Conservation (phyloP, 805 yeast species). For the Candida yuanshanica region DNA sequence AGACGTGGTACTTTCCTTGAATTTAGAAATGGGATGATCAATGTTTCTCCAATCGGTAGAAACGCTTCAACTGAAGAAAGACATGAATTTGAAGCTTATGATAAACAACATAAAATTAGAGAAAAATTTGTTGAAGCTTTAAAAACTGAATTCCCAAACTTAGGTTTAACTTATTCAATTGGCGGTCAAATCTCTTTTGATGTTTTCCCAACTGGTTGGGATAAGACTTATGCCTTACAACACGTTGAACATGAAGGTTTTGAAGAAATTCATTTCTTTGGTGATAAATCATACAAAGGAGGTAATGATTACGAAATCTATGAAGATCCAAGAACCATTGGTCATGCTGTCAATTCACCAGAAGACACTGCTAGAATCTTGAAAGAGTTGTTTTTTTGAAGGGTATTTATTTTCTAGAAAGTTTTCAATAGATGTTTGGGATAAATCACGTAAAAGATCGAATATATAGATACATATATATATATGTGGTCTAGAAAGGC, state of each 20-base stretch:
- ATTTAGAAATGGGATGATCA: conserved; percentile 99
- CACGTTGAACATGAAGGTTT: conserved; percentile 86
- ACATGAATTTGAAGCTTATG: conserved; percentile 84
- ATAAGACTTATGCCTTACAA: conserved; percentile 94
- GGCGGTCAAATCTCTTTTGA: conserved; percentile 99
- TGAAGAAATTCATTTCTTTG: conserved; percentile 90
- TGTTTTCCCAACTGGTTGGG: conserved; percentile 99
- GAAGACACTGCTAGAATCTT: conserved; percentile 82
- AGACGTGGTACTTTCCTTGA: conserved; percentile 99
- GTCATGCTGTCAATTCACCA: conserved; percentile 89
- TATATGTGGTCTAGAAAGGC: background rate
- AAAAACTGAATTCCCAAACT: conserved; percentile 75
- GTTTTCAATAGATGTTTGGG: background rate
- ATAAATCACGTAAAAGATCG: background rate
- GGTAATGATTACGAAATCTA: conserved; percentile 99
- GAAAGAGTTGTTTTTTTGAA: conserved; percentile 63
- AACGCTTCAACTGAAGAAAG: conserved; percentile 94
- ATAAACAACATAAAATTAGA: conserved; percentile 76
- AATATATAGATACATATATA: background rate
- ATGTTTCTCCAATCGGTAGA: conserved; percentile 97
- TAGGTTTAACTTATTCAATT: conserved; percentile 88
- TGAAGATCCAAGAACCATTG: conserved; percentile 86
- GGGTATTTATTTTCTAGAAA: background rate
- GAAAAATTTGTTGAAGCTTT: conserved; percentile 79
- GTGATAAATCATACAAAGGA: conserved; percentile 95